Base-by-base conservation (phyloP, 2,329 filamentous ascomycete species). In the Capronia epimyces region DNA sequence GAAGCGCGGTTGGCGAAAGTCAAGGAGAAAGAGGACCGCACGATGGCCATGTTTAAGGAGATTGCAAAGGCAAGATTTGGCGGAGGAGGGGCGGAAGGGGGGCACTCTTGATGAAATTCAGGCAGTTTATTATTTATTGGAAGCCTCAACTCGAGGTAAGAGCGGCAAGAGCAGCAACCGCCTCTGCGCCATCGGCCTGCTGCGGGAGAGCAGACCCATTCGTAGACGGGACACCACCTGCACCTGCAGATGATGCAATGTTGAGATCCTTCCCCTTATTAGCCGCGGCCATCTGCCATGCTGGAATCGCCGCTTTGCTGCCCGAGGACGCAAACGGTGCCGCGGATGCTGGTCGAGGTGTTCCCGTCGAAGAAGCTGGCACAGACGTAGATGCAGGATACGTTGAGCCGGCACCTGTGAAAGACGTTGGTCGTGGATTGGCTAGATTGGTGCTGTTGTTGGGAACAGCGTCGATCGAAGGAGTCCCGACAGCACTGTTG, bases 11-110 rank as follows among this genome's bases (percentile, higher is more conserved):
- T 90, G 45, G 74, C 77, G 61, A 81, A 79, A 58, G 84, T 87
- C 67, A 77, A 80, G 63, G 79, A 80, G 62, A 87, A 89, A 67
- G 91, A 97, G 69, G 84, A 89, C 57, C 82, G 81, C 64, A 95
- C 89, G 1, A 88, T 96, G 75, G 81, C 81, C 43, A 89, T 88
- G 77, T 64, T 97, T 63, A 84, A 78, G 69, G 81, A 83, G 62
- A 70, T 97, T 69, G 91, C 89, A 13, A 84, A 78, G 70, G 80
- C 87, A 71, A 78, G 87, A 57, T 95, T 87, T 75, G 87, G 87
- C 21, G 54, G 54, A 12, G 51, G 48, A 48, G 6, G 29, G 27
- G 39, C 87, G 20, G 54, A 52, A 8, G 51, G 44, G 43, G 3
- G 21, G 27, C 29, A 45, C 43, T 46, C 12, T 18, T 43, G 49